Evolutionary conservation across 495 filamentous ascomycete genomes (phyloP), one percentile per base, ranked within the genome.

Genomic region (Darksidea phi): DNA sequence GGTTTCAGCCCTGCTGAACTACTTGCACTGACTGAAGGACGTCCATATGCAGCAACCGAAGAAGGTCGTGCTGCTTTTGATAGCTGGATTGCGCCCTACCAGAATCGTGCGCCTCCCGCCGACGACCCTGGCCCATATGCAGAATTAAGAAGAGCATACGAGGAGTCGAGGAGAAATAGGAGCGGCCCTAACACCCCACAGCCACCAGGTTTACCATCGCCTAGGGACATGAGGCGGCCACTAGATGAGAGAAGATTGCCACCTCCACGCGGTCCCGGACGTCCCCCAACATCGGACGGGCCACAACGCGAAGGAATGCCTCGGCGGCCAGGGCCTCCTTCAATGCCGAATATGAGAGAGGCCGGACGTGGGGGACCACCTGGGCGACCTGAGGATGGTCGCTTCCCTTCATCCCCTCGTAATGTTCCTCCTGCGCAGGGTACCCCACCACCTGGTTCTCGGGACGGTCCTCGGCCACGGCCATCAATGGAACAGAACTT

Each of bases 1-100:
- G 93, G 92, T 7, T 97, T 97, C 72, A 88, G 88, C 66, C 78
- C 86, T 34, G 84, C 80, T 41, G 91, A 96, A 73, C 80, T 84
- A 26, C 90, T 93, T 59, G 76, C 82, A 41, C 79, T 96, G 37
- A 67, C 85, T 43, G 87, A 83, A 17, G 47, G 70, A 23, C 72
- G 66, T 48, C 60, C 74, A 26, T 60, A 76, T 45, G 56, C 69
- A 53, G 68, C 77, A 52, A 73, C 63, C 1, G 24, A 51, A 49
- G 63, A 57, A 52, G 46, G 32, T 23, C 53, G 61, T 15, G 25
- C 46, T 17, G 47, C 53, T 48, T 36, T 6, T 43, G 41, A 43
- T 20, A 13, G 5, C 13, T 43, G 41, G 41, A 20, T 43, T 3
- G 41, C 5, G 4, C 3, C 4, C 3, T n/a, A 43, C 15, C 13